phyloP scores from a whole-genome alignment of 441 rosid genomes.

The Capsella rubella region DNA sequence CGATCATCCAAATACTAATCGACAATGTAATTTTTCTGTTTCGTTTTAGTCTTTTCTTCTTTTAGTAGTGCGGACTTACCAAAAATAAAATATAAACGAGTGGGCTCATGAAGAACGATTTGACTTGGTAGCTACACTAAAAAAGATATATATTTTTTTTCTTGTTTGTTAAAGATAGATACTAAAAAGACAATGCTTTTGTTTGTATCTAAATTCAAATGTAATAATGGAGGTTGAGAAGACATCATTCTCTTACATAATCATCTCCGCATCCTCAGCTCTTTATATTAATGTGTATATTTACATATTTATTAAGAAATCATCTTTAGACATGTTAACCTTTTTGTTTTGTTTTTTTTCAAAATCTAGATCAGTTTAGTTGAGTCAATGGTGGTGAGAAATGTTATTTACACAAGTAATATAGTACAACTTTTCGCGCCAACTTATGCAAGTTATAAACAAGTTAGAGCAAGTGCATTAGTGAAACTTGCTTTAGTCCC shows the following conservation, averaged over 20 bases:
- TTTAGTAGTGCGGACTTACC: not conserved
- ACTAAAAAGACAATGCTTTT: slow-evolving; percentile 21
- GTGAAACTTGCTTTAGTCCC: no score
- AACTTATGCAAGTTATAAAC: no score
- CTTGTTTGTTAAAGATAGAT: not conserved
- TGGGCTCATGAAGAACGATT: slow-evolving; percentile 6
- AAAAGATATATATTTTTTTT: not conserved
- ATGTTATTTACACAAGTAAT: no score
- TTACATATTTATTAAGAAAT: not conserved
- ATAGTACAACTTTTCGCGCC: no score
- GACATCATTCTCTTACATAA: slow-evolving; percentile 33
- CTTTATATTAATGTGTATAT: not conserved
- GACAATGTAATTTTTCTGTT: no score
- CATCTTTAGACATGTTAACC: not conserved
- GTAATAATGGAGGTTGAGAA: slow-evolving; percentile 47
- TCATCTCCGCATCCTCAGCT: slow-evolving; percentile 26
- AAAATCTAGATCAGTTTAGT: no score
- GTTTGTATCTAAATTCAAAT: slow-evolving; percentile 25
- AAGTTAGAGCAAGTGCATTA: no score
- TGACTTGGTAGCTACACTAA: slow-evolving; percentile 19
- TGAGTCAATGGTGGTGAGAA: no score
- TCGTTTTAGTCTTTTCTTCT: no score
- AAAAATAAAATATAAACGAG: not conserved
- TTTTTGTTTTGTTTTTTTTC: no score
- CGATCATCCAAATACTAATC: no score